phyloP scores from a whole-genome alignment of 805 yeast species.

The Metschnikowia anglica region DNA sequence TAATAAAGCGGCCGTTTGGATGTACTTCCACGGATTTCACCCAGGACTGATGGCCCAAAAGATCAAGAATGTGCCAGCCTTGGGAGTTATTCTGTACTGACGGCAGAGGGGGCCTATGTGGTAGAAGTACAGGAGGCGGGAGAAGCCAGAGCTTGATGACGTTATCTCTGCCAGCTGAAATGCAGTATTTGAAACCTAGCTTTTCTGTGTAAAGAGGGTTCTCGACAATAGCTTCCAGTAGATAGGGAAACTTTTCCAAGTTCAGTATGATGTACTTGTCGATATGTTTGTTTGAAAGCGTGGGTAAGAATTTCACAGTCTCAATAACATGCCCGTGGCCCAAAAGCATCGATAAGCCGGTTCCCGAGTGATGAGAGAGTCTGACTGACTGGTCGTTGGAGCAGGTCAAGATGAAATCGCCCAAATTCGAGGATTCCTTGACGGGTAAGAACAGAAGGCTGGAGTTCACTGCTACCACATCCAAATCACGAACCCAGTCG shows the following conservation, averaged over 20 bases:
- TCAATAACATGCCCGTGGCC: conserved; percentile 89
- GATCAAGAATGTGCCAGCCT: conserved; percentile 55
- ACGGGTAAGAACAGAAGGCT: conserved; percentile 14
- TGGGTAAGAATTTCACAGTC: conserved; percentile 64
- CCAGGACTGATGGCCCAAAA: conserved; percentile 86
- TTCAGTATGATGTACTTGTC: conserved; percentile 43
- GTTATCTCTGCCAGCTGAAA: conserved; percentile 80
- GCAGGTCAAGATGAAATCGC: conserved; percentile 65
- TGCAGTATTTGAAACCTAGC: conserved; percentile 68
- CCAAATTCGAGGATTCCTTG: conserved; percentile 27
- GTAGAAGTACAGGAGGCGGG: conserved; percentile 61
- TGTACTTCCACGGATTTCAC: conserved; percentile 67
- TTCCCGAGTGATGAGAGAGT: conserved; percentile 65
- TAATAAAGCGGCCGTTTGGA: conserved; percentile 69
- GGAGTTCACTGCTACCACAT: conserved; percentile 30
- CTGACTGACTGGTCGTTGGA: conserved; percentile 78
- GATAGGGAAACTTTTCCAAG: conserved; percentile 30
- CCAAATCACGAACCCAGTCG: conserved; percentile 82
- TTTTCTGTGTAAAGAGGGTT: conserved; percentile 28
- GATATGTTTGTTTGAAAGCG: conserved; percentile 44
- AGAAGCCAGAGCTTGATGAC: conserved; percentile 71
- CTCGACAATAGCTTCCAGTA: conserved; percentile 31
- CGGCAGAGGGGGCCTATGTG: conserved; percentile 58
- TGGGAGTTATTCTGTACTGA: conserved; percentile 51
- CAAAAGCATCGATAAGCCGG: conserved; percentile 61